Evolutionary conservation across 768 basidiomycete genomes (phyloP).

Genomic region (Psilocybe cyanescens): DNA sequence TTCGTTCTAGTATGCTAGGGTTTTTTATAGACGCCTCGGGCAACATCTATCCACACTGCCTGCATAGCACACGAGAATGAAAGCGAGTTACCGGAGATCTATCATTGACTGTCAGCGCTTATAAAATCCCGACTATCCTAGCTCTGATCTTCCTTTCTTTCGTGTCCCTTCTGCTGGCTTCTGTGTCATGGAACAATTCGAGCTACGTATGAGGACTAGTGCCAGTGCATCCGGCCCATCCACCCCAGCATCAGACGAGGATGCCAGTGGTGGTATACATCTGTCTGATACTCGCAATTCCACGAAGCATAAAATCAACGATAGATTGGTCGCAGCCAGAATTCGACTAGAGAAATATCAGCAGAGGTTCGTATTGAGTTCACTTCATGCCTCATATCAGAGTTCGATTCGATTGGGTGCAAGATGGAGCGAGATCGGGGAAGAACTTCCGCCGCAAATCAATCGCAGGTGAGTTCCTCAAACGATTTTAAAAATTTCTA

Average conservation of each 20-base stretch:
- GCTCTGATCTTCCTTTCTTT: background rate
- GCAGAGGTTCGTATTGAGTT: slow-evolving; percentile 8
- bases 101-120: background rate
- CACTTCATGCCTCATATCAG: background rate
- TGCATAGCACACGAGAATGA: too few species aligned
- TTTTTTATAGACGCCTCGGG: too few species aligned
- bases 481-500: background rate
- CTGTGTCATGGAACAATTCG: background rate
- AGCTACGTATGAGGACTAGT: background rate
- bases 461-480: slow-evolving; percentile 14
- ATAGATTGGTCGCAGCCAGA: slow-evolving; percentile 3
- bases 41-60: too few species aligned
- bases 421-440: slow-evolving; percentile 18
- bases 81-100: background rate
- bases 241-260: background rate
- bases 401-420: background rate
- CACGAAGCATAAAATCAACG: slow-evolving; percentile 1
- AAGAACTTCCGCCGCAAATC: slow-evolving; percentile 23
- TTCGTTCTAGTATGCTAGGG: too few species aligned
- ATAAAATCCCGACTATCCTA: background rate
- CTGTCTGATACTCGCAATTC: background rate
- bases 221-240: background rate
- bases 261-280: background rate
- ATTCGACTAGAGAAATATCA: slow-evolving; percentile 13
- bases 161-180: background rate